Evolutionary conservation across 192 early-diverging fungal genomes (phyloP), one percentile per base, ranked within the genome.

Genomic region (Coemansia sp.): DNA sequence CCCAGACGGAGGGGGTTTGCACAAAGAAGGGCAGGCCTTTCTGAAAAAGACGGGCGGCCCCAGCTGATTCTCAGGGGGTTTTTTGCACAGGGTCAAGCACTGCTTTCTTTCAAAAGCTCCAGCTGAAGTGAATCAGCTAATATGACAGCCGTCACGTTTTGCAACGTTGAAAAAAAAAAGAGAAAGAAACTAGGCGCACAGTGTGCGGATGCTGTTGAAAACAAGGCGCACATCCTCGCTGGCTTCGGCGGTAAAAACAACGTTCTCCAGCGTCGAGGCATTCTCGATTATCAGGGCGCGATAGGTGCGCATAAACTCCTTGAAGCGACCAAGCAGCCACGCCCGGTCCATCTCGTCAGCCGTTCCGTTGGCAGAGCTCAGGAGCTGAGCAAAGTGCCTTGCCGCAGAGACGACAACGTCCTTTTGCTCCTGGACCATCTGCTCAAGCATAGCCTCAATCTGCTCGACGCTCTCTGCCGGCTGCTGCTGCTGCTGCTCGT

Each of bases 341-440:
- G 75, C 79, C 43, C 66, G 92, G 75, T 65, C 86, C 73, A 69
- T 86, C 71, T 74, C 90, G 82, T 62, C 83, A 74, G 70, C 85
- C 73, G 79, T 81, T 55, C 83, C 77, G 3, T 78, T 65, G 36
- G 80, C 67, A 11, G 64, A 58, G 60, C 66, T 69, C n/a, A 90
- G 66, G 38, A 86, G 66, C 11, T 68, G 67, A 2, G 75, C 83
- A 76, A 90, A 88, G 63, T 87, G 83, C 81, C 89, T 85, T 65
- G 92, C 86, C 3, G 90, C 73, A 7, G 78, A 72, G 63, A 95
- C 83, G 55, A 94, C 89, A 19, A 89, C 87, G 66, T 95, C 91
- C 67, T 88, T 91, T 63, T 92, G 89, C 62, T 97, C 95, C 40
- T 85, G 85, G 55, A 82, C 64, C 41, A 95, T 89, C 40, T 77